Percentiles rank a stretch among this genome's conserved stretches.
phyloP scores from a whole-genome alignment of 2,329 filamentous ascomycete genomes.

The Claviceps pusilla region DNA sequence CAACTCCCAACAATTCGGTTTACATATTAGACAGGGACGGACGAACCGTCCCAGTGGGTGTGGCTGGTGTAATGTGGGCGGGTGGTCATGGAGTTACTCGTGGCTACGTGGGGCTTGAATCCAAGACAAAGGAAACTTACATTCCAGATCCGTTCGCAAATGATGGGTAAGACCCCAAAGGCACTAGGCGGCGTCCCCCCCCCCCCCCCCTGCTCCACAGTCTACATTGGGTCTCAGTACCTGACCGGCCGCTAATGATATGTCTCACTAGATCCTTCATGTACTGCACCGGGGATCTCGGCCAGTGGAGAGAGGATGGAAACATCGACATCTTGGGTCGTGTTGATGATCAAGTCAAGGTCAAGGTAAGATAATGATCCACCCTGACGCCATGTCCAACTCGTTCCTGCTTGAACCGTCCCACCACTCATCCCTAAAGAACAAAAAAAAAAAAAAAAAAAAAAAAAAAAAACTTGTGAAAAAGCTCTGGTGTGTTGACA shows the following conservation, averaged over 20 bases:
- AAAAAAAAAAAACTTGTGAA: too few species aligned
- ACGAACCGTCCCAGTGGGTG: constrained; percentile 29
- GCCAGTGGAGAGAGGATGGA: constrained; percentile 37
- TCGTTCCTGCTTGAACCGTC: not conserved
- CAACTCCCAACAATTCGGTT: constrained; percentile 40
- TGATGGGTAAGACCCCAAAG: constrained; percentile 28
- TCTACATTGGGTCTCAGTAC: constrained; percentile 1
- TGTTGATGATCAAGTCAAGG: constrained; percentile 47
- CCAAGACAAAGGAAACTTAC: constrained; percentile 35
- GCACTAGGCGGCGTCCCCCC: not conserved
- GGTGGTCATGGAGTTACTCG: constrained; percentile 39
- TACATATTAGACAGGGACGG: constrained; percentile 36
- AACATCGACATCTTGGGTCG: constrained; percentile 40
- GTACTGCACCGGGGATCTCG: constrained; percentile 47
- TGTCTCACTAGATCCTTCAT: constrained; percentile 26
- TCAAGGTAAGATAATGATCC: constrained; percentile 27
- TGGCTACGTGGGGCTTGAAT: constrained; percentile 39
- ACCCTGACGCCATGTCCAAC: not conserved
- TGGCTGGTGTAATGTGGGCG: constrained; percentile 40
- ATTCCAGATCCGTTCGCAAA: constrained; percentile 34
- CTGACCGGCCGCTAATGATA: constrained; percentile 1
- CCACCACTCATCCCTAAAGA: too few species aligned
- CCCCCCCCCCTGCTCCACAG: not conserved
- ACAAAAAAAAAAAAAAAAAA: too few species aligned
- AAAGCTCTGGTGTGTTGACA: not conserved